Evolutionary conservation across 2,329 filamentous ascomycete genomes (phyloP).

Genomic region (Furcasterigmium furcatum): DNA sequence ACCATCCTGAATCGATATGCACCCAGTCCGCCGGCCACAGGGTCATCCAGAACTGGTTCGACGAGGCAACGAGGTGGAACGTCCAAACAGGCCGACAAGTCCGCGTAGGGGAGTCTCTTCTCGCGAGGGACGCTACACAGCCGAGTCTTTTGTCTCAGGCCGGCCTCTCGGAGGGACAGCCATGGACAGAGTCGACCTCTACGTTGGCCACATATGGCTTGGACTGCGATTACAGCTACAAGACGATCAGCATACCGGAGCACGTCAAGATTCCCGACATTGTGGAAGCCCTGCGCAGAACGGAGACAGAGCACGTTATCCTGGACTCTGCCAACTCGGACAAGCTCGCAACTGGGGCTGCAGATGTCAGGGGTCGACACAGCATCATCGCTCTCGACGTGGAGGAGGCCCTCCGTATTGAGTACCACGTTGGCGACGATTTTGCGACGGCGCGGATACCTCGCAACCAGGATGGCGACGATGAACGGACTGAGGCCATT

Average conservation of each 20-base stretch:
- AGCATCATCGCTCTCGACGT: slow-evolving; percentile 72
- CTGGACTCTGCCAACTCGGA: slow-evolving; percentile 57
- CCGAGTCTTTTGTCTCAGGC: slow-evolving; percentile 26
- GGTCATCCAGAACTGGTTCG: slow-evolving; percentile 76
- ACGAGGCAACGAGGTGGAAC: slow-evolving; percentile 60
- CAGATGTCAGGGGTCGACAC: slow-evolving; percentile 56
- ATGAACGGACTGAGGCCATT: slow-evolving; percentile 20
- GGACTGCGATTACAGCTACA: slow-evolving; percentile 32
- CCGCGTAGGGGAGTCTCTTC: slow-evolving; percentile 10
- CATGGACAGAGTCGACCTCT: slow-evolving; percentile 6
- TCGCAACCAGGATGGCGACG: slow-evolving; percentile 4
- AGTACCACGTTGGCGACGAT: slow-evolving; percentile 50
- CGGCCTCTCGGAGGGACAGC: neutral
- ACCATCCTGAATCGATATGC: slow-evolving; percentile 86
- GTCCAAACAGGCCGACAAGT: slow-evolving; percentile 16
- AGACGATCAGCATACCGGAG: slow-evolving; percentile 37
- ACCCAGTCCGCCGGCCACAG: slow-evolving; percentile 64
- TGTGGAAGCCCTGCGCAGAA: slow-evolving; percentile 44
- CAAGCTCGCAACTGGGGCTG: slow-evolving; percentile 33
- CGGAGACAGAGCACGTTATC: slow-evolving; percentile 45
- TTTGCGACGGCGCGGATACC: slow-evolving; percentile 27
- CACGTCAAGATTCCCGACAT: slow-evolving; percentile 50
- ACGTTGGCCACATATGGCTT: slow-evolving; percentile 23
- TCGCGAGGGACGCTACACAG: slow-evolving; percentile 27
- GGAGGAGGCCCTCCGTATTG: slow-evolving; percentile 51